Evolutionary conservation across 2,329 filamentous ascomycete species (phyloP).

Genomic region (Fusarium buharicum): DNA sequence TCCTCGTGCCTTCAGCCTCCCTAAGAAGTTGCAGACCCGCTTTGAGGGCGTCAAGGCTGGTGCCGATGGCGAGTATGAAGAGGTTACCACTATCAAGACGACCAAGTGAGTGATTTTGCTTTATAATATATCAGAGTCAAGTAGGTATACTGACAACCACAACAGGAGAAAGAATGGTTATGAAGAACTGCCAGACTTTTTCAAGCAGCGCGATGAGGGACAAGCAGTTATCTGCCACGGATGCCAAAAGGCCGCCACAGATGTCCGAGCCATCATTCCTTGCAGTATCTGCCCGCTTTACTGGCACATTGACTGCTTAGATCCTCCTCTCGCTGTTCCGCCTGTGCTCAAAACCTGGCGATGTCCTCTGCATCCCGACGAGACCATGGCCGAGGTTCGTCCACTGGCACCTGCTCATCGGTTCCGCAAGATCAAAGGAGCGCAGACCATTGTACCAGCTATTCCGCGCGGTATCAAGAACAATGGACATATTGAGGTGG

Average conservation of each 20-base stretch:
- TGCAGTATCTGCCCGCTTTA: slow-evolving; percentile 84
- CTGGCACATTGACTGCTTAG: slow-evolving; percentile 94
- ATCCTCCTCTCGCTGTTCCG: slow-evolving; percentile 83
- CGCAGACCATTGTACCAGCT: slow-evolving; percentile 61
- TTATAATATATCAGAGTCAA: neutral
- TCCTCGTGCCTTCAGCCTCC: slow-evolving; percentile 77
- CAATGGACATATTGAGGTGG: slow-evolving; percentile 77
- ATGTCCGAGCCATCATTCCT: slow-evolving; percentile 77
- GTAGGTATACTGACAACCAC: slow-evolving; percentile 11
- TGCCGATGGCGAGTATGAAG: slow-evolving; percentile 82
- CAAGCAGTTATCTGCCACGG: slow-evolving; percentile 80
- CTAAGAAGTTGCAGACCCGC: slow-evolving; percentile 74
- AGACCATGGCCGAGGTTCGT: slow-evolving; percentile 72
- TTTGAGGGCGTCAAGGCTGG: slow-evolving; percentile 85
- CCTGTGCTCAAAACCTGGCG: slow-evolving; percentile 83
- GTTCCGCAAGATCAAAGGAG: slow-evolving; percentile 69
- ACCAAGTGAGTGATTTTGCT: slow-evolving; percentile 65
- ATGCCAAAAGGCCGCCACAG: slow-evolving; percentile 74
- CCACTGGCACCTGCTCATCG: slow-evolving; percentile 69
- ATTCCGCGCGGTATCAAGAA: slow-evolving; percentile 73
- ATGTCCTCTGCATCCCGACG: slow-evolving; percentile 87
- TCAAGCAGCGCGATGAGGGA: slow-evolving; percentile 78
- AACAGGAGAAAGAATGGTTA: slow-evolving; percentile 64
- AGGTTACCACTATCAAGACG: slow-evolving; percentile 68
- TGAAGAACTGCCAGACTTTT: slow-evolving; percentile 73